Base-by-base conservation (phyloP, 2,329 filamentous ascomycete genomes). In the Tolypocladium nubicola region DNA sequence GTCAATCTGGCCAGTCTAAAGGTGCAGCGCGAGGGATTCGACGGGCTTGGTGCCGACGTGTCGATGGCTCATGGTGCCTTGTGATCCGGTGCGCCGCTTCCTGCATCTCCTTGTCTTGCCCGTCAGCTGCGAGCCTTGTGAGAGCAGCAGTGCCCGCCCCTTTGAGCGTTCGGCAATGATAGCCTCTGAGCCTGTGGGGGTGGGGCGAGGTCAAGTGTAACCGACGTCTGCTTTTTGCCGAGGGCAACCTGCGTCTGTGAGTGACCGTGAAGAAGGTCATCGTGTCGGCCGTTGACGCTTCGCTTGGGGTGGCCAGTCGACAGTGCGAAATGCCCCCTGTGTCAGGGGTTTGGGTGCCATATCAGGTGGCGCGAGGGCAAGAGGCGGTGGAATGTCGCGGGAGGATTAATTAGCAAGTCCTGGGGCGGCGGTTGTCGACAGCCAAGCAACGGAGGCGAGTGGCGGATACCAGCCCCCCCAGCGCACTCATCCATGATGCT, bases 1-100 rank as follows among this genome's bases (percentile, higher is more conserved):
- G 87, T 86, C 62, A 75, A 79, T 58, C 69, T 90, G 66, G 87
- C 87, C 55, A 86, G 85, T 45, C 74, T 77, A 60, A 90, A 90
- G 70, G 83, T 90, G 49, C 75, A 80, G 61, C 80, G 79, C 61
- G 83, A 88, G 62, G 87, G 87, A 6, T 89, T 90, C 67, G 69
- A 69, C 57, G 76, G 77, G 37, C 72, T 87, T 62, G 76, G 66
- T 54, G 60, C 60, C 62, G 65, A 68, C 60, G 65, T 67, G 56
- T 53, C 61, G 55, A 56, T 61, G 57, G 59, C 58, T 59, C 62
- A 52, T n/a, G 45, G 19, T 19, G 26, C 16, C 45, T 10, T 10
- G 9, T 49, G 16, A 49, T 19, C 16, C 14, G 9, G 6, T 19
- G 9, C 8, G 8, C 45, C 6, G 13, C 16, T 38, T 39, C 14